Base-by-base conservation (phyloP, 768 basidiomycete genomes). In the Russula ochroleuca region DNA sequence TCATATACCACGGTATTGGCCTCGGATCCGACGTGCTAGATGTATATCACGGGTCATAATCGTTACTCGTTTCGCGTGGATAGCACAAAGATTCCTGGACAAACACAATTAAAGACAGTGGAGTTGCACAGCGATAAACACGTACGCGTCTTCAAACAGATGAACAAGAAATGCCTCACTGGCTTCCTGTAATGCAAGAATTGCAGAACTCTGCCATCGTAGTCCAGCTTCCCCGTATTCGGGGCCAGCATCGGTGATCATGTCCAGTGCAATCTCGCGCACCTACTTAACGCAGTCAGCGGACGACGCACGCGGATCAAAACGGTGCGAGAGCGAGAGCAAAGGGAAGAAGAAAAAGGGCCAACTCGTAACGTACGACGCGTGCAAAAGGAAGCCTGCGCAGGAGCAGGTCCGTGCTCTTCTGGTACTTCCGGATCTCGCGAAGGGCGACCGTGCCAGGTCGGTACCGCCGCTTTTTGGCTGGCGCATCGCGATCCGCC, bases 1-100 rank as follows among this genome's bases (percentile, higher is more conserved):
- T 79, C 63, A 64, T 60, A 25, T 25, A 40, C 87, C 87, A 55
- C 86, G 86, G 88, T 90, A 94, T 51, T 88, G 86, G 3, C 96
- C 96, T 54, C 96, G 85, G 79, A 98, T 94, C 67, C 97, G 84
- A 59, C 97, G 82, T 25, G 97, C 97, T 57, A 99, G 86, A 71
- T 98, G 96, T 62, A 99, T 95, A 70, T 99, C 97, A 57, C 89
- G 83, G 61, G 94, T 93, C 95, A 98, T 98, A 69, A 98, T 88
- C 6, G 96, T 99, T 5, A 98, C 96, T 70, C 96, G 88, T 75
- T 96, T 98, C 17, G 96, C 96, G 71, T 98, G 96, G 68, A 99
- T 91, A 7, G 96, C 95, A 71, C 97, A 99, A 38, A 97, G 78
- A 73, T 98, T 97, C 48, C 94, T 97, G 56, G 15, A 51, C 11